Evolutionary conservation across 371 early-diverging fungal genomes (phyloP).

Genomic region (Rhizomucor pusillus): DNA sequence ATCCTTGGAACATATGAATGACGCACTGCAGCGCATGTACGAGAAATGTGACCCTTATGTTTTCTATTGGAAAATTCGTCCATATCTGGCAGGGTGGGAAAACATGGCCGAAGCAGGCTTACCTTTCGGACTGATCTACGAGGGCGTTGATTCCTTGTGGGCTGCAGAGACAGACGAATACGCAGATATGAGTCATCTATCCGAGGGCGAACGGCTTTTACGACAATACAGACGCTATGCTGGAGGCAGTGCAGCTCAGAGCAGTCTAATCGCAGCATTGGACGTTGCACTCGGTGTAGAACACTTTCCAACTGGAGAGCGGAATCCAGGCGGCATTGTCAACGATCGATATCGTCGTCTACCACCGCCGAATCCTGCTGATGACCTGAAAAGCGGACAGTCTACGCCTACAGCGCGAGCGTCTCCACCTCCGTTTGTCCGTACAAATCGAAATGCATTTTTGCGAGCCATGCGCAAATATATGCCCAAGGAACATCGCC

Average conservation of each 20-base stretch:
- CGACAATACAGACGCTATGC: slow-evolving; percentile 74
- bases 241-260: slow-evolving; percentile 96
- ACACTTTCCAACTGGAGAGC: slow-evolving; percentile 77
- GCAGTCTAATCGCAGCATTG: slow-evolving; percentile 87
- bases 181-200: slow-evolving; percentile 52
- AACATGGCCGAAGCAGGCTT: slow-evolving; percentile 85
- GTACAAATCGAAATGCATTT: slow-evolving; percentile 57
- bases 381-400: slow-evolving; percentile 22
- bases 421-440: slow-evolving; percentile 43
- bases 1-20: slow-evolving; percentile 61
- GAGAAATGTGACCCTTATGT: slow-evolving; percentile 94
- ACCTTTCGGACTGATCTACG: slow-evolving; percentile 87
- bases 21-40: slow-evolving; percentile 79
- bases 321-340: slow-evolving; percentile 14
- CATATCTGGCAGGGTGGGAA: slow-evolving; percentile 93
- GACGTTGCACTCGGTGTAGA: slow-evolving; percentile 92
- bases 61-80: slow-evolving; percentile 93
- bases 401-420: slow-evolving; percentile 28
- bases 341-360: slow-evolving; percentile 36
- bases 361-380: slow-evolving; percentile 35
- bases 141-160: slow-evolving; percentile 72
- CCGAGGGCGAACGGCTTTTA: slow-evolving; percentile 57
- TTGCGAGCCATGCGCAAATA: slow-evolving; percentile 91
- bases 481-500: slow-evolving; percentile 87
- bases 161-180: slow-evolving; percentile 48